phyloP scores from a whole-genome alignment of 1,284 basidiomycete genomes.

The Ceratobasidium sp. region DNA sequence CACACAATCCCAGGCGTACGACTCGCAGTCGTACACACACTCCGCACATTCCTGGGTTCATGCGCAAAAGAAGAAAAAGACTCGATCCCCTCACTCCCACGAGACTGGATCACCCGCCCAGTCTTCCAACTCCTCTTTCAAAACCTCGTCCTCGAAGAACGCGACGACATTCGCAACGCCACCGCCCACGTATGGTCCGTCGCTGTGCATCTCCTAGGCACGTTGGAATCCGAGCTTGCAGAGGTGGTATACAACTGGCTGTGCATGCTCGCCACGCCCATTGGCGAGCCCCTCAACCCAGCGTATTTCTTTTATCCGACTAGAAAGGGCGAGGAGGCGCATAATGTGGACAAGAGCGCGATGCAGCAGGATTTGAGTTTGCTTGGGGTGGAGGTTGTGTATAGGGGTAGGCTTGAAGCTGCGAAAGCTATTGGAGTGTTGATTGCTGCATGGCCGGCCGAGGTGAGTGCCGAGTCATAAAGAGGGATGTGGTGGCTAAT shows the following conservation, averaged over 20 bases:
- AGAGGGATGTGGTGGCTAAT: not conserved
- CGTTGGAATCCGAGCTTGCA: slow-evolving; percentile 47
- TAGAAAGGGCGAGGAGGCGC: slow-evolving; percentile 68
- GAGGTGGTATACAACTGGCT: slow-evolving; percentile 71
- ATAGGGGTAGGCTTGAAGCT: slow-evolving; percentile 86
- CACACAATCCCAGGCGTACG: slow-evolving; percentile 97
- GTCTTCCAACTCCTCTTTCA: slow-evolving; percentile 92
- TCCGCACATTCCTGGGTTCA: slow-evolving; percentile 81
- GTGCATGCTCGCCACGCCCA: slow-evolving; percentile 89
- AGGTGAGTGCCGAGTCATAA: slow-evolving; percentile 60
- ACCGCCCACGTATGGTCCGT: slow-evolving; percentile 85
- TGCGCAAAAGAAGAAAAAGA: slow-evolving; percentile 2
- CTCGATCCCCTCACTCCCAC: slow-evolving; percentile 75
- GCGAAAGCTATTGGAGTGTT: slow-evolving; percentile 85
- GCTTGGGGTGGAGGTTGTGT: slow-evolving; percentile 81
- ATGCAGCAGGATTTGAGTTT: slow-evolving; percentile 91
- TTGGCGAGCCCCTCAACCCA: slow-evolving; percentile 85
- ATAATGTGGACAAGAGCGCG: slow-evolving; percentile 98
- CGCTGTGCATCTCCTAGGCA: slow-evolving; percentile 61
- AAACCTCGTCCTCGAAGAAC: slow-evolving; percentile 95
- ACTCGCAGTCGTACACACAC: slow-evolving; percentile 90
- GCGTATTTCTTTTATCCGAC: slow-evolving; percentile 77
- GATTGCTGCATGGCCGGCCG: slow-evolving; percentile 74
- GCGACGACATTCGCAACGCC: slow-evolving; percentile 83
- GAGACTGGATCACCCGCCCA: slow-evolving; percentile 84